phyloP scores from a whole-genome alignment of 768 basidiomycete genomes.

The Lepiota venenata region DNA sequence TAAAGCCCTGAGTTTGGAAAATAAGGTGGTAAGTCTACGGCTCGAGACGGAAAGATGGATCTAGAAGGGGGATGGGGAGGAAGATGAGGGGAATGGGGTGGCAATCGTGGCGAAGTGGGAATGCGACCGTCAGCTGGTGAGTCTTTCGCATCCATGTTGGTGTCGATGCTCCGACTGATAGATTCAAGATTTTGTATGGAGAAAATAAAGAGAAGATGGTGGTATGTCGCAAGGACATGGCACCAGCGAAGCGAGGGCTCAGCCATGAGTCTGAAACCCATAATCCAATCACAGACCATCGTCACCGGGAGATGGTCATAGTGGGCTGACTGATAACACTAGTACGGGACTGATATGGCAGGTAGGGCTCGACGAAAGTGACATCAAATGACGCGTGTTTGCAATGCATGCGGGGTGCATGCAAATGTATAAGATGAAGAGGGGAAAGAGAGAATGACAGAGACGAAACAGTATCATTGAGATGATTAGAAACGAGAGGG shows the following conservation, averaged over 20 bases:
- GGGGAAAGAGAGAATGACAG: background rate
- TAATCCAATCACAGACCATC: constrained; percentile 3
- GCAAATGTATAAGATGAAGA: constrained; percentile 8
- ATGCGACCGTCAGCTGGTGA: constrained; percentile 2
- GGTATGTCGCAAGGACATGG: constrained; percentile 14
- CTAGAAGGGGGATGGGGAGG: constrained; percentile 15
- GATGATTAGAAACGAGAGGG: constrained; percentile 10
- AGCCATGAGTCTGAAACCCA: background rate
- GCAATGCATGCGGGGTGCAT: background rate
- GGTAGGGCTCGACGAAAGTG: background rate
- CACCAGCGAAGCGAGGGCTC: constrained; percentile 14
- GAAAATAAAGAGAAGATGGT: background rate
- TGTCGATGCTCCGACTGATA: constrained; percentile 1
- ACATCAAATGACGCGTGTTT: constrained; percentile 1
- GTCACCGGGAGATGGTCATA: background rate
- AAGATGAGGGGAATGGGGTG: constrained; percentile 12
- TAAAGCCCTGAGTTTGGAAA: constrained; percentile 61
- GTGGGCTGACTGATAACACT: constrained; percentile 5
- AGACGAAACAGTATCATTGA: constrained; percentile 10
- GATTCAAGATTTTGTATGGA: constrained; percentile 9
- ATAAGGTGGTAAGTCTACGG: constrained; percentile 22
- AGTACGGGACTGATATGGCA: constrained; percentile 10
- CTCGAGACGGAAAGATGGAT: constrained; percentile 19
- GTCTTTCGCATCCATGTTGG: constrained; percentile 10
- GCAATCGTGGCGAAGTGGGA: constrained; percentile 12